These are phyloP conservation scores for Yamadazyma buinensis DNA, from an alignment of 1,139 yeast species.

Conservation along the genomic window DNA sequence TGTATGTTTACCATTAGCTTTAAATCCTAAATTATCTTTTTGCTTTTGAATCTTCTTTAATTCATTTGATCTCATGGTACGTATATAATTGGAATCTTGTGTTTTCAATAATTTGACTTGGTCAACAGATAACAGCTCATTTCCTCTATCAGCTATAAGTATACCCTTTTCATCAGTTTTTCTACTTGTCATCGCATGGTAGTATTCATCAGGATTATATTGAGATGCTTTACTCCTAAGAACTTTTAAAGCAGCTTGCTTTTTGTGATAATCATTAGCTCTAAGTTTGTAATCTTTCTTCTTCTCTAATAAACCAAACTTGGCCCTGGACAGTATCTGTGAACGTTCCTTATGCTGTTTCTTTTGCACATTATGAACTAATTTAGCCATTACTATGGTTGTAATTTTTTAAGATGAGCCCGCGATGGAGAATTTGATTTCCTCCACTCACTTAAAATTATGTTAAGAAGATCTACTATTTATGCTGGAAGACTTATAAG, in stretches of 20 bases:
- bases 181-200: slow-evolving; percentile 81
- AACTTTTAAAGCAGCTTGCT: slow-evolving; percentile 78
- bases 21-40: slow-evolving; percentile 50
- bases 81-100: slow-evolving; percentile 83
- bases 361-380: slow-evolving; percentile 88
- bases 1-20: slow-evolving; percentile 69
- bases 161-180: slow-evolving; percentile 69
- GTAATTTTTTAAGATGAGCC: slow-evolving; percentile 6
- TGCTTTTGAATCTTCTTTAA: slow-evolving; percentile 59
- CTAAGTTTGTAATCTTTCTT: slow-evolving; percentile 90
- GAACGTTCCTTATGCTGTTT: slow-evolving; percentile 94
- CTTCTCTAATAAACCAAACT: slow-evolving; percentile 84
- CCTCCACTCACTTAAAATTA: too few species aligned
- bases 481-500: too few species aligned
- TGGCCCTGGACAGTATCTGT: slow-evolving; percentile 70
- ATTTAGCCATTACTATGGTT: slow-evolving; percentile 55
- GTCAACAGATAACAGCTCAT: slow-evolving; percentile 59
- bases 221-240: slow-evolving; percentile 67
- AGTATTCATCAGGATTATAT: slow-evolving; percentile 94
- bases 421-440: too few species aligned
- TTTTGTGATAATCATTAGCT: slow-evolving; percentile 84
- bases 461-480: too few species aligned
- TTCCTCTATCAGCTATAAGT: slow-evolving; percentile 62
- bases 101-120: slow-evolving; percentile 82
- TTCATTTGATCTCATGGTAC: slow-evolving; percentile 73